Evolutionary conservation across 129 eudicot species (phyloP), one percentile per base, ranked within the genome.

Genomic region (Gnaphalium uliginosum): DNA sequence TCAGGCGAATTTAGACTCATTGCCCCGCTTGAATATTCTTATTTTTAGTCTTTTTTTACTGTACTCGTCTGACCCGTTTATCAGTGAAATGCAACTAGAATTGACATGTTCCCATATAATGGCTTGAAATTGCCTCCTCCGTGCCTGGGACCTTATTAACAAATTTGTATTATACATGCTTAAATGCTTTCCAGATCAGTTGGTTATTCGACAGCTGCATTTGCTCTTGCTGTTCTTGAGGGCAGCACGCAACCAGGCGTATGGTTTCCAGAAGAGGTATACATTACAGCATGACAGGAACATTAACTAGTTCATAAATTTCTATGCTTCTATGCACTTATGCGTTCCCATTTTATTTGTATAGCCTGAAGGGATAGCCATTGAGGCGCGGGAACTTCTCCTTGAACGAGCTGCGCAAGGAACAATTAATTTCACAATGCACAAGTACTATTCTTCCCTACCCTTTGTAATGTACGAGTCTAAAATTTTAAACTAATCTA

Each of bases 261-360:
- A 22, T 94, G 98, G 98, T 94, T 94, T 68, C 98, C 98, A 2
- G 98, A 94, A 81, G 97, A 94, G 98, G 98, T 93, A 86, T 33
- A 15, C 77, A 46, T 29, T 15, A 46, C 53, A 46, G n/a, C 53
- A 46, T 13, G 18, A 48, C 71, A 62, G 73, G 66, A 74, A 79
- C 51, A 75, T 10, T 56, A 21, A 54, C 26, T n/a, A 41, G 58
- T 19, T 25, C 53, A 67, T 71, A 10, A 4, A 22, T 61, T 33
- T 21, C 18, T 24, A 30, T 18, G 1, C 6, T 22, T 53, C 2
- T 46, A 37, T 67, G 69, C 43, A 25, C 32, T 63, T 10, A 58
- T 26, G 50, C 0, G 62, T 81, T 54, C 56, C 46, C 37, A 32
- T 27, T 46, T 46, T 39, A 69, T 83, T 51, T 29, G 10, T 69